phyloP scores from a whole-genome alignment of 1,139 yeast genomes.

The Nakaseomyces kungkrabaensis region DNA sequence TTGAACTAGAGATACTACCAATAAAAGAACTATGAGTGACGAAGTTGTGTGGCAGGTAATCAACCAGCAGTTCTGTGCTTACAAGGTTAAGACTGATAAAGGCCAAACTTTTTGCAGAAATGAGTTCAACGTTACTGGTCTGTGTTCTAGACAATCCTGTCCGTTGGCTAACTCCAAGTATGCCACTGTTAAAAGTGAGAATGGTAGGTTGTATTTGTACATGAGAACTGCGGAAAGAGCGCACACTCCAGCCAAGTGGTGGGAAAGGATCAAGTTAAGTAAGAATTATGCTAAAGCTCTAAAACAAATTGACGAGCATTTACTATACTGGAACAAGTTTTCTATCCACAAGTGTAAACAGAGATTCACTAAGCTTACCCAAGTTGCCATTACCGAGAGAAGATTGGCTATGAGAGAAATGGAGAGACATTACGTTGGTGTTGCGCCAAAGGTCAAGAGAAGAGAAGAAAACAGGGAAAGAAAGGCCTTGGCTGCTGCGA shows the following conservation, averaged over 20 bases:
- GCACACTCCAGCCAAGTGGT: conserved; percentile 82
- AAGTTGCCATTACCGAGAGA: conserved; percentile 93
- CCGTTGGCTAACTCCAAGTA: conserved; percentile 93
- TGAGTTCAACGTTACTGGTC: conserved; percentile 82
- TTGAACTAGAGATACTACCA: too few relatives aligned
- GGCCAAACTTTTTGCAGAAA: conserved; percentile 79
- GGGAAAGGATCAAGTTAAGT: conserved; percentile 88
- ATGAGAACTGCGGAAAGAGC: conserved; percentile 98
- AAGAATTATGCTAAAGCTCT: conserved; percentile 83
- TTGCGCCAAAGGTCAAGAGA: conserved; percentile 87
- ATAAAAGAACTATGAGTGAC: conserved; percentile 32
- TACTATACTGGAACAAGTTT: conserved; percentile 88
- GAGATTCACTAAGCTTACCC: conserved; percentile 85
- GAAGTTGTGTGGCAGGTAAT: conserved; percentile 83
- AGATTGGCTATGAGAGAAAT: conserved; percentile 83
- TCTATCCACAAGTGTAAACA: conserved; percentile 90
- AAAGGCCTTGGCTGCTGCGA: conserved; percentile 93
- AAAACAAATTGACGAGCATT: conserved; percentile 75
- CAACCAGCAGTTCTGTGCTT: conserved; percentile 83
- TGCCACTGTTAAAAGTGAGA: conserved; percentile 85
- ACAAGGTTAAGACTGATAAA: conserved; percentile 69
- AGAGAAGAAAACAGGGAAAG: conserved; percentile 91
- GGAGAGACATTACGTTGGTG: conserved; percentile 86
- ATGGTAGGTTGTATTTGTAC: conserved; percentile 80
- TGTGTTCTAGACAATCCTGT: conserved; percentile 87